Percentiles rank a stretch among this genome's conserved stretches.
Conservation (phyloP, 2,329 filamentous ascomycete species). For the Aspergillus sp. region DNA sequence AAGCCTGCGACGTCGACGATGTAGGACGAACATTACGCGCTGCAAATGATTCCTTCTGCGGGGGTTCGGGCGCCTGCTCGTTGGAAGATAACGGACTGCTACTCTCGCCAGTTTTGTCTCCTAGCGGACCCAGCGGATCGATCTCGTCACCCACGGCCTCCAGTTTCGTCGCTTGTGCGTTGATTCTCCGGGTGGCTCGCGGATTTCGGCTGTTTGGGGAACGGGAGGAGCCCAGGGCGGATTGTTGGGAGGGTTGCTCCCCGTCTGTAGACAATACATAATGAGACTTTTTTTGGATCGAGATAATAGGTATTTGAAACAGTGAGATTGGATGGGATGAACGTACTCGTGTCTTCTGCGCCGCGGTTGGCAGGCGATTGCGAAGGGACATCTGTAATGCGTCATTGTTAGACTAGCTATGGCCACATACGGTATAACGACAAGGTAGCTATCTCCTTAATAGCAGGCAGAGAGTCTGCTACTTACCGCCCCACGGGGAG, state of each 20-base stretch:
- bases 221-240: constrained; percentile 37
- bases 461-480: constrained; percentile 1
- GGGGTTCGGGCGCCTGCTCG: constrained; percentile 51
- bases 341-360: constrained; percentile 25
- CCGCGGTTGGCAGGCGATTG: constrained; percentile 26
- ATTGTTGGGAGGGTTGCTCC: constrained; percentile 25
- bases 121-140: constrained; percentile 55
- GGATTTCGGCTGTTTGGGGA: constrained; percentile 44
- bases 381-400: constrained; percentile 38
- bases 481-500: constrained; percentile 44
- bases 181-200: constrained; percentile 49
- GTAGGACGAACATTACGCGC: constrained; percentile 30
- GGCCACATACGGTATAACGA: not conserved
- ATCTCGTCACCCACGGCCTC: constrained; percentile 56
- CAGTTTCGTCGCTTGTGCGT: constrained; percentile 52
- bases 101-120: constrained; percentile 33
- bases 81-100: constrained; percentile 25
- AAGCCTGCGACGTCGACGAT: constrained; percentile 38
- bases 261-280: constrained; percentile 12
- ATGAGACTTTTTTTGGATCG: not conserved
- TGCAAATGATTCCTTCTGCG: constrained; percentile 49
- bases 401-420: not conserved
- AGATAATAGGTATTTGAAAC: not conserved
- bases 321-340: constrained; percentile 1
- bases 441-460: not conserved